Evolutionary conservation across 2,329 filamentous ascomycete genomes (phyloP).

Genomic region (Rosellinia necatrix): DNA sequence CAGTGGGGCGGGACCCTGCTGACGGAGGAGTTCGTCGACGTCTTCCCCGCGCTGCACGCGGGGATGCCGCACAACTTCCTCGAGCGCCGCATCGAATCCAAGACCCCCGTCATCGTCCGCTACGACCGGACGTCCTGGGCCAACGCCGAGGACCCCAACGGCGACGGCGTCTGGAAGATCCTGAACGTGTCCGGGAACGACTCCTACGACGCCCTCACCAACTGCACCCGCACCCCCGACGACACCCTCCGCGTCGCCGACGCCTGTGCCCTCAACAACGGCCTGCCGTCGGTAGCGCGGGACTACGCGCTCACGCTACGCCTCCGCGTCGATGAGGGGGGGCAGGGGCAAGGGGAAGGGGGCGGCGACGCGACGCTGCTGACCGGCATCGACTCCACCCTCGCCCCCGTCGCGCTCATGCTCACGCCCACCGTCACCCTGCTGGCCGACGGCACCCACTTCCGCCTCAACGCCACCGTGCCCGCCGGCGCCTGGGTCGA

Average conservation of each 20-base stretch:
- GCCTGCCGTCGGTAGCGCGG: conserved; percentile 57
- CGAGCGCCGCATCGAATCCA: conserved; percentile 47
- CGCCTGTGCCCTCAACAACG: conserved; percentile 51
- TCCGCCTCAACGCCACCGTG: conserved; percentile 42
- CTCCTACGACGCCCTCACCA: conserved; percentile 47
- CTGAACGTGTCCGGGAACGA: conserved; percentile 46
- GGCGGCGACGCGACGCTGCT: conserved; percentile 46
- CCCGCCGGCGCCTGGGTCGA: conserved; percentile 39
- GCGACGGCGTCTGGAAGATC: conserved; percentile 26
- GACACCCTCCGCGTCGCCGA: conserved; percentile 41
- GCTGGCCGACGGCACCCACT: conserved; percentile 44
- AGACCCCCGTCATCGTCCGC: conserved; percentile 42
- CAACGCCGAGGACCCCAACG: neutral
- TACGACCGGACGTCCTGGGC: conserved; percentile 35
- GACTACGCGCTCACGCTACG: conserved; percentile 59
- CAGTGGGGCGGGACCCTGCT: conserved; percentile 57
- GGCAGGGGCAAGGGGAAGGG: conserved; percentile 25
- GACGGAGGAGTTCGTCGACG: conserved; percentile 43
- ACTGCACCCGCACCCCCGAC: conserved; percentile 41
- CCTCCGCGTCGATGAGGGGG: conserved; percentile 37
- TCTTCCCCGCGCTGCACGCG: conserved; percentile 47
- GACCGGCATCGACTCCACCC: conserved; percentile 49
- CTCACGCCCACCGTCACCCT: conserved; percentile 46
- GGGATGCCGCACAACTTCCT: conserved; percentile 54
- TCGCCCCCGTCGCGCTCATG: too few species aligned